Percentiles rank a stretch among this genome's conserved stretches.
phyloP scores from a whole-genome alignment of 768 basidiomycete genomes.

The Mycena venus region DNA sequence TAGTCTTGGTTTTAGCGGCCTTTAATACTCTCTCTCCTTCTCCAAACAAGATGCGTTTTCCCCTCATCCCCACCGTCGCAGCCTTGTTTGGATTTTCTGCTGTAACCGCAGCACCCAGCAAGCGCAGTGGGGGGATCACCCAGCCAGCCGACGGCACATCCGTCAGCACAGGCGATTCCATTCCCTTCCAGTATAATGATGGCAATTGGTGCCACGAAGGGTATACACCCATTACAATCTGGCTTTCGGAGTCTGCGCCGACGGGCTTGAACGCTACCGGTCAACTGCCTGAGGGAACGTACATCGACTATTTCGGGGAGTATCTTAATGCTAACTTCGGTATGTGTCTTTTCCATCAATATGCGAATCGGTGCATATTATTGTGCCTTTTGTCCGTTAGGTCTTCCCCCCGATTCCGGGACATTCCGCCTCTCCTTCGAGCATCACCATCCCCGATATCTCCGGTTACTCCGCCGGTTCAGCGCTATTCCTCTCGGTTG shows the following conservation, averaged over 20 bases:
- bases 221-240: conserved; percentile 18
- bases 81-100: background rate
- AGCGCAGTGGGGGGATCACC: background rate
- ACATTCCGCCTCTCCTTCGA: background rate
- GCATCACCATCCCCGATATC: conserved; percentile 15
- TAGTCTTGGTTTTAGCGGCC: background rate
- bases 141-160: background rate
- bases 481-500: background rate
- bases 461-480: background rate
- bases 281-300: background rate
- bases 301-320: conserved; percentile 8
- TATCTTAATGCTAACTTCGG: conserved; percentile 19
- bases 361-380: background rate
- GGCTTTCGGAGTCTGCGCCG: conserved; percentile 8
- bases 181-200: conserved; percentile 13
- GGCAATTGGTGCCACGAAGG: conserved; percentile 19
- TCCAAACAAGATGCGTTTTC: background rate
- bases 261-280: conserved; percentile 7
- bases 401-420: background rate
- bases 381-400: background rate
- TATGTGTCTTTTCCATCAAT: background rate
- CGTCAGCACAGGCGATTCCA: conserved; percentile 6
- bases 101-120: background rate
- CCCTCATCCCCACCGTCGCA: background rate
- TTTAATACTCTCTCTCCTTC: background rate